Conservation (phyloP, 495 filamentous ascomycete genomes). For the Penicillium ochrochloron region DNA sequence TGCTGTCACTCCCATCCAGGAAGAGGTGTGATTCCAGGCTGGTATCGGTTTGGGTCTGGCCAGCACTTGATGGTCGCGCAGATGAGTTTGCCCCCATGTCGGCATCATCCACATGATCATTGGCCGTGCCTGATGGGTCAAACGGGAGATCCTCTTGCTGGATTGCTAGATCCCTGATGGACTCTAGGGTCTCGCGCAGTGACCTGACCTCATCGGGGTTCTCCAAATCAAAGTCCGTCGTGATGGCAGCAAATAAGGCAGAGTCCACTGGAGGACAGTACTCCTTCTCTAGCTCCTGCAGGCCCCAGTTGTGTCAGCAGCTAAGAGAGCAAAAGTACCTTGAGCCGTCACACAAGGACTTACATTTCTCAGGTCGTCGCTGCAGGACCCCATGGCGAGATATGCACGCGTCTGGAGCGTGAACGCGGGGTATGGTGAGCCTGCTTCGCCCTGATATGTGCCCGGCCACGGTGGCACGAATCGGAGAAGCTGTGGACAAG, state of each 20-base stretch:
- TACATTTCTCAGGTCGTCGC: slow-evolving; percentile 7
- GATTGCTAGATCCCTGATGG: slow-evolving; percentile 61
- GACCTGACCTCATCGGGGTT: slow-evolving; percentile 51
- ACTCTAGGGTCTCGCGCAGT: slow-evolving; percentile 59
- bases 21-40: slow-evolving; percentile 41
- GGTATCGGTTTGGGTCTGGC: slow-evolving; percentile 46
- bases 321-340: background rate
- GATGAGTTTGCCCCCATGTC: slow-evolving; percentile 11
- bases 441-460: background rate
- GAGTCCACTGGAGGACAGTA: slow-evolving; percentile 69
- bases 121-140: slow-evolving; percentile 70
- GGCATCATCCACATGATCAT: slow-evolving; percentile 28
- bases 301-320: background rate
- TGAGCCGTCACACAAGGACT: background rate
- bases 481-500: background rate
- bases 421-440: slow-evolving; percentile 5
- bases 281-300: slow-evolving; percentile 48
- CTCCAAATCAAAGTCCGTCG: slow-evolving; percentile 64
- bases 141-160: slow-evolving; percentile 73
- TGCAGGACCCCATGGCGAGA: slow-evolving; percentile 5
- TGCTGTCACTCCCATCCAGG: slow-evolving; percentile 11
- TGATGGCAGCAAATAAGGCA: slow-evolving; percentile 67
- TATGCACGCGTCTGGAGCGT: background rate
- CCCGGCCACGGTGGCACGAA: background rate
- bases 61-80: background rate